Conservation (phyloP, 495 filamentous ascomycete species). For the Penicillium lividum region DNA sequence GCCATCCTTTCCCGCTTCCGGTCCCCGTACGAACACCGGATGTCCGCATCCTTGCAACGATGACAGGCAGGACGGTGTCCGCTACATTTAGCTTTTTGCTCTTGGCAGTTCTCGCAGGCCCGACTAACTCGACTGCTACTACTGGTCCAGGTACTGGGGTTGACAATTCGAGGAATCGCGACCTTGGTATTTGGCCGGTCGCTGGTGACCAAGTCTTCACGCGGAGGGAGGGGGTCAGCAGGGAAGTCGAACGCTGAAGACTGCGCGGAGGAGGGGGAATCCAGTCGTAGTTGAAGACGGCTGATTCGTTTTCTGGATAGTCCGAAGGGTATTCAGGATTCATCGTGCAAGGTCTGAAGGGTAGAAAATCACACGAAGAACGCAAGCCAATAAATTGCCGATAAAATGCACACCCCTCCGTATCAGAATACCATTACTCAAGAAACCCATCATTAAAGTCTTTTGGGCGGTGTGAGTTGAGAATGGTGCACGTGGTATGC, state of each 20-base stretch:
- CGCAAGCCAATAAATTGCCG: constrained; percentile 10
- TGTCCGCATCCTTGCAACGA: constrained; percentile 55
- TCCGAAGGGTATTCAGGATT: constrained; percentile 28
- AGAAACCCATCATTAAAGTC: background rate
- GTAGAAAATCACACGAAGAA: constrained; percentile 11
- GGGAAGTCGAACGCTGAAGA: constrained; percentile 4
- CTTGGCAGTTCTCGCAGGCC: constrained; percentile 74
- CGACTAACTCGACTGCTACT: constrained; percentile 48
- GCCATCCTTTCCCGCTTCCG: constrained; percentile 60
- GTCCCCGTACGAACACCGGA: constrained; percentile 56
- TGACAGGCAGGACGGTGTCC: constrained; percentile 58
- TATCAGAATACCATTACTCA: background rate
- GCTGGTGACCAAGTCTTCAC: constrained; percentile 15
- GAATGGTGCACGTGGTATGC: constrained; percentile 38
- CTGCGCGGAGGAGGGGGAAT: constrained; percentile 15
- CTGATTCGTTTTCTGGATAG: constrained; percentile 22
- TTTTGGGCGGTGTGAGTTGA: background rate
- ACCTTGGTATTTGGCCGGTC: constrained; percentile 39
- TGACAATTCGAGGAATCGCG: constrained; percentile 36
- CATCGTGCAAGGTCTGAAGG: constrained; percentile 9
- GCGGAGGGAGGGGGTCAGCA: constrained; percentile 21
- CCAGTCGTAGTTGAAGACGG: constrained; percentile 19
- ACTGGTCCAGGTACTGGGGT: constrained; percentile 28
- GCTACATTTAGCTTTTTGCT: constrained; percentile 66
- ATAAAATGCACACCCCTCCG: background rate